Base-by-base conservation (phyloP, 306 rosid genomes). In the Bauhinia variegata region DNA sequence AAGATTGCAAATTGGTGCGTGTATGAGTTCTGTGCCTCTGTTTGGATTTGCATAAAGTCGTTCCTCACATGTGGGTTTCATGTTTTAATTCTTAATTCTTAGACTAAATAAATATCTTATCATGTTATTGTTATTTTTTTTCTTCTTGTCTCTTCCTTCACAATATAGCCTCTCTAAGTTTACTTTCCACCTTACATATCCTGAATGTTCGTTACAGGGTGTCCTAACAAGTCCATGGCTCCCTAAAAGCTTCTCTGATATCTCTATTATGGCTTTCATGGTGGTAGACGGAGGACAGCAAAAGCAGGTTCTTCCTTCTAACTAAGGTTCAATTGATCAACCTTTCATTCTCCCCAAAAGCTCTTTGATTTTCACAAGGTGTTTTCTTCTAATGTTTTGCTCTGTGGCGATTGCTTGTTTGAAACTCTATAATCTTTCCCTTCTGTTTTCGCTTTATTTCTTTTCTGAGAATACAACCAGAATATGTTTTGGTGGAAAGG, bases 241-340 rank as follows among this genome's bases (percentile, higher is more conserved):
- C 30, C 63, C 77, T 33, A 16, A 56, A 75, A 66, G 78, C 75
- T 68, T 28, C 74, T 57, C 65, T 71, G 46, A n/a, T 46, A 73
- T 73, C 36, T 72, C 43, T 60, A 54, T 34, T 65, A 55, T 60
- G 60, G 58, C 56, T 76, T 74, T 65, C 67, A 42, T n/a, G 79
- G 75, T 72, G 59, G 60, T 59, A 8, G 57, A 75, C 43, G 74
- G 62, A 60, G 64, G 67, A 46, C 34, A 66, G 60, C 61, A 54
- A 58, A 76, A 59, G 53, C 73, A 63, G 75, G 60, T 65, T 73
- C 73, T 72, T 76, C 60, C 75, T 68, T 74, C 79, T 70, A 75
- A 44, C 78, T 75, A 81, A 76, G 85, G 96, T 82, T 14, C 37
- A 41, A 59, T 34, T 59, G 53, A 44, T 72, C 68, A 63, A 67